Evolutionary conservation across 148 eudicot species (phyloP).

Genomic region (Camellia lanceoleosa): DNA sequence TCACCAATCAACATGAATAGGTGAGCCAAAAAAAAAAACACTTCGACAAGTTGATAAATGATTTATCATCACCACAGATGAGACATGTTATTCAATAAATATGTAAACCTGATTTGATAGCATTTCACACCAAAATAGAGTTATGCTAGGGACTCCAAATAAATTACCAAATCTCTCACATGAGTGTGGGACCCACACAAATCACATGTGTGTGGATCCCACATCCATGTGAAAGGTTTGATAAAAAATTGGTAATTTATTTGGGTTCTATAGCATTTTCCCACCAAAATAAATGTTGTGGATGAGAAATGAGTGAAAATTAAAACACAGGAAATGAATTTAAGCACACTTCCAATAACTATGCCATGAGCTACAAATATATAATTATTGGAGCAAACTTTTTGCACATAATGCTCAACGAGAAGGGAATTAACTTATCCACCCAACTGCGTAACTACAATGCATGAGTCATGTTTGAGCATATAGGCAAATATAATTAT

Average conservation of each 20-base stretch:
- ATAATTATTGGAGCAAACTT: too few species aligned
- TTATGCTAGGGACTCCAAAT: too few species aligned
- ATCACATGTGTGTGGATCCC: too few species aligned
- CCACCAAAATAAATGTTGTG: not conserved
- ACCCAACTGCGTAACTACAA: too few species aligned
- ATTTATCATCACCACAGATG: not conserved
- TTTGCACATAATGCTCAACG: too few species aligned
- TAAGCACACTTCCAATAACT: not conserved
- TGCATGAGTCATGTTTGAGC: not conserved
- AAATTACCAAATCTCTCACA: too few species aligned
- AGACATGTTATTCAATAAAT: not conserved
- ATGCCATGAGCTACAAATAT: not conserved
- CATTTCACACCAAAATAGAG: not conserved
- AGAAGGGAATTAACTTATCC: too few species aligned
- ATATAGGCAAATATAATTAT: not conserved
- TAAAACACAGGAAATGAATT: not conserved
- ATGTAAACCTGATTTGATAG: not conserved
- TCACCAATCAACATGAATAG: constrained; percentile 6
- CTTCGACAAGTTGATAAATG: not conserved
- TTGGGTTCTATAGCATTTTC: too few species aligned
- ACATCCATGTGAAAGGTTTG: too few species aligned
- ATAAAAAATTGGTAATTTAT: too few species aligned
- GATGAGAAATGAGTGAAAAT: not conserved
- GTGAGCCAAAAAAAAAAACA: not conserved
- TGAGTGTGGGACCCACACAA: too few species aligned